Percentiles rank a stretch among this genome's conserved stretches.
phyloP scores from a whole-genome alignment of 768 basidiomycete genomes.

The Hericium erinaceus region DNA sequence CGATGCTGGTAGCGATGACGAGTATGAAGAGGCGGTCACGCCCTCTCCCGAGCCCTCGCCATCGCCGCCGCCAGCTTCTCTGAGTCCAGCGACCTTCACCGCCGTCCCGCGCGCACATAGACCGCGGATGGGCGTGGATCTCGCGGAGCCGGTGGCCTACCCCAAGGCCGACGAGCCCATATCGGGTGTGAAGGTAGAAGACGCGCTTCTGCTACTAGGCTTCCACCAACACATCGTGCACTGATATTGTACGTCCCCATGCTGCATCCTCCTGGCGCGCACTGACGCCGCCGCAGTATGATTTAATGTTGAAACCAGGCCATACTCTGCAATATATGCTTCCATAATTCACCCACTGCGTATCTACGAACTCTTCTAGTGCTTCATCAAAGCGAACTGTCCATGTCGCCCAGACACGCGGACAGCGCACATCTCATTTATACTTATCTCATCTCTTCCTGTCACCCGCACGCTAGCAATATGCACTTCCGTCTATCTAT shows the following conservation, averaged over 20 bases:
- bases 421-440: too few species aligned
- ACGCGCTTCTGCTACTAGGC: conserved; percentile 63
- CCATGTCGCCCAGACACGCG: too few species aligned
- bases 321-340: background rate
- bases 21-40: conserved; percentile 66
- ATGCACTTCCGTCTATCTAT: too few species aligned
- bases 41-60: conserved; percentile 51
- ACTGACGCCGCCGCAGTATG: background rate
- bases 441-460: too few species aligned
- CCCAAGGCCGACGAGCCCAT: conserved; percentile 27
- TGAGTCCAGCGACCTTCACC: conserved; percentile 22
- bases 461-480: too few species aligned
- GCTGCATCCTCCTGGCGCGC: background rate
- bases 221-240: conserved; percentile 63
- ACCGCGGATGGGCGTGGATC: conserved; percentile 12
- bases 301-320: background rate
- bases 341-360: too few species aligned
- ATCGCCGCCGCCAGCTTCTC: conserved; percentile 17
- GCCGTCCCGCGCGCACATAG: conserved; percentile 15
- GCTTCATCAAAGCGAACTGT: too few species aligned
- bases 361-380: too few species aligned
- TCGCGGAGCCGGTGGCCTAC: conserved; percentile 32
- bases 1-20: conserved; percentile 27
- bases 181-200: conserved; percentile 60
- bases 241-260: conserved; percentile 23